Conservation (phyloP, 345 rosid species). For the Eucalyptus sp. region DNA sequence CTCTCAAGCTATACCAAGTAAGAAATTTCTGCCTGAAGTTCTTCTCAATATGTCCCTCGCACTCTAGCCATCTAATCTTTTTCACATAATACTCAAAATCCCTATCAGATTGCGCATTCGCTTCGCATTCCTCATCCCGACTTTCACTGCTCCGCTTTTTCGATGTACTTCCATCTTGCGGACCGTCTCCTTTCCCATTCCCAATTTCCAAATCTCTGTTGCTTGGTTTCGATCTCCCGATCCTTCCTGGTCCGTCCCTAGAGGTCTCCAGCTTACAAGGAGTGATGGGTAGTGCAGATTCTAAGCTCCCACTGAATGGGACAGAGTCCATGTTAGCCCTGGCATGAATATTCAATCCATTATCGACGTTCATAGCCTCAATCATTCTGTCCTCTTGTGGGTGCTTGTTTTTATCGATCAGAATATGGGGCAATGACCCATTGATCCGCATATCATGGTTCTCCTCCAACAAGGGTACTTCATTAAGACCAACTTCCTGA, state of each 20-base stretch:
- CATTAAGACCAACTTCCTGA: conserved; percentile 8
- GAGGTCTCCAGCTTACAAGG: conserved; percentile 62
- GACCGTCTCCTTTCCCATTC: conserved; percentile 28
- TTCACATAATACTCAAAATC: conserved; percentile 80
- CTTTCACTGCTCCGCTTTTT: conserved; percentile 39
- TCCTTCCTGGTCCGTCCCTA: conserved; percentile 40
- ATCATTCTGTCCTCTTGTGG: conserved; percentile 5
- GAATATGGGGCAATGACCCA: conserved; percentile 7
- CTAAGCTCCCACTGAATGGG: conserved; percentile 23
- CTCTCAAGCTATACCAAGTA: conserved; percentile 91
- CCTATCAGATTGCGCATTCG: conserved; percentile 33
- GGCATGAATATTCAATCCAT: conserved; percentile 25
- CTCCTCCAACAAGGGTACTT: conserved; percentile 6
- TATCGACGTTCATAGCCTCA: conserved; percentile 29
- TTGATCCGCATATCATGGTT: conserved; percentile 5
- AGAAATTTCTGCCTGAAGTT: conserved; percentile 90
- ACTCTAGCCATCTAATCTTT: conserved; percentile 66
- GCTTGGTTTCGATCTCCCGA: conserved; percentile 28
- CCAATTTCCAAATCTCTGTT: conserved; percentile 24
- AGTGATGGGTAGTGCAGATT: conserved; percentile 58
- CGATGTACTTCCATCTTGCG: conserved; percentile 41
- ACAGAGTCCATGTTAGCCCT: conserved; percentile 27
- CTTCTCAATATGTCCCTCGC: conserved; percentile 84
- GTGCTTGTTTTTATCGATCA: conserved; percentile 24
- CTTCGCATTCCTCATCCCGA: conserved; percentile 24